phyloP scores from a whole-genome alignment of 1,284 basidiomycete species.

The Leccinum idahoense region DNA sequence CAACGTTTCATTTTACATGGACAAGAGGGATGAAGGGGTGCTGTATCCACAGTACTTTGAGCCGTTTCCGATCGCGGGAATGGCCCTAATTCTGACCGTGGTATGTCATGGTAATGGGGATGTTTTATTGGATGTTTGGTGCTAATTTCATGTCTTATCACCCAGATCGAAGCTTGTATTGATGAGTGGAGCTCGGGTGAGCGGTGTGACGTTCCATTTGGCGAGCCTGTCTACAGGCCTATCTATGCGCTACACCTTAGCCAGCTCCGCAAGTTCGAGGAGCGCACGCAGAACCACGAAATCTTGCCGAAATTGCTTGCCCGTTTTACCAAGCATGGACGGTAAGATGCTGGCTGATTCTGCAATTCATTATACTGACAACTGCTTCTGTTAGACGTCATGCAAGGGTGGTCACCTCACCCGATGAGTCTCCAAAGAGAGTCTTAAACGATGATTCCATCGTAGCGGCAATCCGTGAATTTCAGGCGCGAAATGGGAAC shows the following conservation, averaged over 20 bases:
- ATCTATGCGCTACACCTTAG: not conserved
- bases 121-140: too few species aligned
- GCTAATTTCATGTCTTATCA: too few species aligned
- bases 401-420: too few species aligned
- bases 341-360: not conserved
- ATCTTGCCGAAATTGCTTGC: not conserved
- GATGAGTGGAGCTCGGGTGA: not conserved
- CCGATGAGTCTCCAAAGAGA: too few species aligned
- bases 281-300: not conserved
- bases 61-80: not conserved
- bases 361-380: not conserved
- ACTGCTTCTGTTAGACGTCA: not conserved
- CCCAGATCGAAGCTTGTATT: not conserved
- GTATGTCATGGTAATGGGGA: too few species aligned
- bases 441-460: too few species aligned
- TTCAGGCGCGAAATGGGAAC: not conserved
- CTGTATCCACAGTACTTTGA: not conserved
- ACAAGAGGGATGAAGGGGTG: not conserved
- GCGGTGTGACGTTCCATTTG: not conserved
- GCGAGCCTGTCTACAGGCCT: not conserved
- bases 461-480: not conserved
- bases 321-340: not conserved
- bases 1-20: not conserved
- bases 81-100: not conserved
- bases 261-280: not conserved